Conservation (phyloP, 78 protist species). For the Dictyostelium firmibasis region DNA sequence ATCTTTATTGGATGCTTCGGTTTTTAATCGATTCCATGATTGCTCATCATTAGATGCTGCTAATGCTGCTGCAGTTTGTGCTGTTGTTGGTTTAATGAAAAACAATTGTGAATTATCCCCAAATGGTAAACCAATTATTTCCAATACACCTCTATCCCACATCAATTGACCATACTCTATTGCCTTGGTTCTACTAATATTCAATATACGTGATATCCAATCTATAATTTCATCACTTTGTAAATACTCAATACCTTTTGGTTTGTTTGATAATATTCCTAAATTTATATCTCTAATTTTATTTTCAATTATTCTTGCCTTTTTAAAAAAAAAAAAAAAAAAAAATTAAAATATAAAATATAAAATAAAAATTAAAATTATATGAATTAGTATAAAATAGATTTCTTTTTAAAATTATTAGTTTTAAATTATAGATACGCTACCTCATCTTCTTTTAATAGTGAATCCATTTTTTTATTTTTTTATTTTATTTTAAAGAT, state of each 20-base stretch:
- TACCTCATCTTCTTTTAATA: constrained; percentile 42
- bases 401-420: too few relatives aligned
- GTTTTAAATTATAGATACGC: neutral
- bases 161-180: constrained; percentile 54
- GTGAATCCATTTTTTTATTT: constrained; percentile 4
- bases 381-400: too few relatives aligned
- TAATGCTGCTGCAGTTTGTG: neutral
- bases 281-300: constrained; percentile 40
- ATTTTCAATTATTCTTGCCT: constrained; percentile 41
- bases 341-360: too few relatives aligned
- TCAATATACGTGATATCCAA: constrained; percentile 40
- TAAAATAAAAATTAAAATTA: too few relatives aligned
- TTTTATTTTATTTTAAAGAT: too few relatives aligned
- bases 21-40: constrained; percentile 29
- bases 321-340: neutral
- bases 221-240: constrained; percentile 36
- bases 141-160: constrained; percentile 74
- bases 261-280: constrained; percentile 47
- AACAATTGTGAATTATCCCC: constrained; percentile 52
- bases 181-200: constrained; percentile 28
- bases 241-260: constrained; percentile 48
- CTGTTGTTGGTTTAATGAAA: constrained; percentile 2
- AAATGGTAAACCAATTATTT: constrained; percentile 32
- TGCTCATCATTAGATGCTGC: neutral
- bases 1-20: constrained; percentile 43